These are phyloP conservation scores for Fusarium fujikuroi DNA, from an alignment of 2,329 filamentous ascomycete genomes.

Conservation along the genomic window DNA sequence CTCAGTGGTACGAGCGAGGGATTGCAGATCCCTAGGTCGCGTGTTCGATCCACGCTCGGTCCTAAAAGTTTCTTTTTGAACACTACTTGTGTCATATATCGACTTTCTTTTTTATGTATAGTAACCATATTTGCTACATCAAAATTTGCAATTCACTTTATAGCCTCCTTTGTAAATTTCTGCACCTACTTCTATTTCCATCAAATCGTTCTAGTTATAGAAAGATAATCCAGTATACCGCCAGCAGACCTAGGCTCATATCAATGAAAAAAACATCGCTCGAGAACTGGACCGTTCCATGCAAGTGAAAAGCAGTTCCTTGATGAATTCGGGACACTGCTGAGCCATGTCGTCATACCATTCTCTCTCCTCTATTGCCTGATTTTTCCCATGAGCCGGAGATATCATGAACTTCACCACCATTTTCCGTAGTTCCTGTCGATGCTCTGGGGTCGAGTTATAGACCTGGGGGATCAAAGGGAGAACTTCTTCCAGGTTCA, in stretches of 20 bases:
- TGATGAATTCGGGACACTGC: not conserved
- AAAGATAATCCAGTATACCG: not conserved
- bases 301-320: not conserved
- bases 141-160: too few species aligned
- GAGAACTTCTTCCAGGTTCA: not conserved
- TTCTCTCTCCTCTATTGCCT: not conserved
- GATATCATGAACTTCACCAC: not conserved
- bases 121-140: too few species aligned
- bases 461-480: slow-evolving; percentile 1
- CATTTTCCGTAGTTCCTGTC: not conserved
- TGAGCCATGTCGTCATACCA: not conserved
- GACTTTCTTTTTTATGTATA: not conserved
- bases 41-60: slow-evolving; percentile 41
- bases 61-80: not conserved
- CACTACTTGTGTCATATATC: rapidly evolving
- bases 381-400: rapidly evolving
- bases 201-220: rapidly evolving
- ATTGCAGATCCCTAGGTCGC: slow-evolving; percentile 41
- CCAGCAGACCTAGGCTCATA: too few species aligned
- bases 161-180: too few species aligned
- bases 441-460: not conserved
- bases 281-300: not conserved
- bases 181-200: not conserved
- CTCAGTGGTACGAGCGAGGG: slow-evolving; percentile 40
- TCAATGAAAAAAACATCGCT: too few species aligned